Conservation (phyloP, 805 yeast genomes). For the Ogataea ramenticola region DNA sequence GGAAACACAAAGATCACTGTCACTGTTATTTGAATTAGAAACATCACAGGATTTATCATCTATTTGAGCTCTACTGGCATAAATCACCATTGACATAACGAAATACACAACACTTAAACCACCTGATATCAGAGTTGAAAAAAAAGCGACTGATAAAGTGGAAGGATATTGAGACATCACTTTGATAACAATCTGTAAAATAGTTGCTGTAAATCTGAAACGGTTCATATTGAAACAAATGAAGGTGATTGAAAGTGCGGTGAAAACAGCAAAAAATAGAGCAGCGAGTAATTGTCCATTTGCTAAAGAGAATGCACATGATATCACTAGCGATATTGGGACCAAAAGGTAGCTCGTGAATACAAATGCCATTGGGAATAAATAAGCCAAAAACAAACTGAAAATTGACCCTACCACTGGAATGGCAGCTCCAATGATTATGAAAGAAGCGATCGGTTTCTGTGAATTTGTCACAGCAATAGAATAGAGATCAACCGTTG, state of each 20-base stretch:
- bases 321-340: constrained; percentile 19
- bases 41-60: constrained; percentile 50
- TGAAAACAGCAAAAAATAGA: constrained; percentile 12
- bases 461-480: not conserved
- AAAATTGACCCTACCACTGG: constrained; percentile 17
- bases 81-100: constrained; percentile 53
- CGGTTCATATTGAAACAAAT: constrained; percentile 18
- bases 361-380: constrained; percentile 22
- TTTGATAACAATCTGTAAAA: constrained; percentile 46
- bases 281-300: constrained; percentile 14
- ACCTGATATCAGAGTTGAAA: constrained; percentile 36
- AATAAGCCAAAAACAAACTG: constrained; percentile 17
- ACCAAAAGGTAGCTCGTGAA: constrained; percentile 20
- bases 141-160: constrained; percentile 39
- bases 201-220: constrained; percentile 21
- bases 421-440: constrained; percentile 7
- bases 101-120: constrained; percentile 59
- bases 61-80: constrained; percentile 13
- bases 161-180: constrained; percentile 72
- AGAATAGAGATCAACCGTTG: not conserved
- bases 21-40: constrained; percentile 17
- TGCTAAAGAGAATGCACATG: constrained; percentile 12
- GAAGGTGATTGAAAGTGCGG: constrained; percentile 15
- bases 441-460: constrained; percentile 4
- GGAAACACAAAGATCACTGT: constrained; percentile 23